These are phyloP conservation scores for Zygnema cylindricum DNA, from an alignment of 139 green algal species.

Conservation along the genomic window DNA sequence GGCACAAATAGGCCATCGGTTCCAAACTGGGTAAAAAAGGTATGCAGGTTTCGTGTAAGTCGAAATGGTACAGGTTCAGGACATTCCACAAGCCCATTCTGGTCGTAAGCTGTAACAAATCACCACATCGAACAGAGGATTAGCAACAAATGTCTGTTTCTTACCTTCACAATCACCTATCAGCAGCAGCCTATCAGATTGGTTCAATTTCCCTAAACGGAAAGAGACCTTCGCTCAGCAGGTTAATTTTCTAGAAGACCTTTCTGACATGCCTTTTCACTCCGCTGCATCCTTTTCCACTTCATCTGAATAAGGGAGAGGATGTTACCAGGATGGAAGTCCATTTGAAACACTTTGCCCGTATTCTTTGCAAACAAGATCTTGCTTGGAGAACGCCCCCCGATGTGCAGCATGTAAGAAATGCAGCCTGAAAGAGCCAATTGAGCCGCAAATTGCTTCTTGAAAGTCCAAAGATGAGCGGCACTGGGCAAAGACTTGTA, in stretches of 20 bases:
- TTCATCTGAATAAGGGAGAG: slow-evolving; percentile 32
- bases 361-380: slow-evolving; percentile 87
- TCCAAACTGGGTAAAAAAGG: slow-evolving; percentile 94
- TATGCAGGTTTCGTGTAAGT: slow-evolving; percentile 94
- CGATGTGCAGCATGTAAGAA: slow-evolving; percentile 81
- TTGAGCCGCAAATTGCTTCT: slow-evolving; percentile 86
- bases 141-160: too few species aligned
- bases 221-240: too few species aligned
- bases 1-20: slow-evolving; percentile 78
- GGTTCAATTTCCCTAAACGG: too few species aligned
- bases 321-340: slow-evolving; percentile 82
- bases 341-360: slow-evolving; percentile 83
- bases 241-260: too few species aligned
- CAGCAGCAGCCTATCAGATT: too few species aligned
- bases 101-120: slow-evolving; percentile 51
- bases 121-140: too few species aligned
- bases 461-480: slow-evolving; percentile 93
- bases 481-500: slow-evolving; percentile 93
- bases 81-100: slow-evolving; percentile 69
- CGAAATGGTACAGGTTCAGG: slow-evolving; percentile 93
- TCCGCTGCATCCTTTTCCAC: neutral
- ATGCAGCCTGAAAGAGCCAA: slow-evolving; percentile 80
- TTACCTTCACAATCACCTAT: too few species aligned
- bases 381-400: slow-evolving; percentile 85
- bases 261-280: neutral